These are phyloP conservation scores for Rubroboletus pulcherrimus DNA, from an alignment of 768 basidiomycete genomes.

Conservation along the genomic window DNA sequence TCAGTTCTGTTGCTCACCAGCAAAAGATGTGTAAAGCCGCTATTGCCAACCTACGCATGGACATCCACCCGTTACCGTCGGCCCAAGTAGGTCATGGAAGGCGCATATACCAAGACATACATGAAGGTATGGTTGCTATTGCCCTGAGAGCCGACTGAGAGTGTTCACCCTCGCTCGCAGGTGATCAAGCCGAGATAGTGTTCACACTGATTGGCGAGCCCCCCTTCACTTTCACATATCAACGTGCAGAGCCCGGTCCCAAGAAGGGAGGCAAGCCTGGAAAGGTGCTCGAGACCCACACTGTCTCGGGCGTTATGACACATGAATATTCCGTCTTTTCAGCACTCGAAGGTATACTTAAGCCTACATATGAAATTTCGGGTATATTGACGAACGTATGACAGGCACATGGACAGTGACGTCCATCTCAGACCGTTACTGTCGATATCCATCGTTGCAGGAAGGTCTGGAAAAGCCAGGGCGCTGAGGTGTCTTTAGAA, in stretches of 20 bases:
- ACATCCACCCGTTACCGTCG: conserved; percentile 79
- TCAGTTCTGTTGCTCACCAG: conserved; percentile 87
- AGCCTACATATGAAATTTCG: neutral
- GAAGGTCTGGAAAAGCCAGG: conserved; percentile 41
- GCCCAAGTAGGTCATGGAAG: conserved; percentile 88
- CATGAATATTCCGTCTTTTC: conserved; percentile 89
- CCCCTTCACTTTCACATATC: conserved; percentile 95
- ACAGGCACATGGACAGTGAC: conserved; percentile 90
- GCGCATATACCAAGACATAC: conserved; percentile 76
- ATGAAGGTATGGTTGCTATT: conserved; percentile 58
- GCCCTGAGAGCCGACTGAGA: neutral
- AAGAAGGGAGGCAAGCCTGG: conserved; percentile 68
- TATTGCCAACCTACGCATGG: conserved; percentile 69
- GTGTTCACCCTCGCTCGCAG: conserved; percentile 33
- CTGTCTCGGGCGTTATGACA: conserved; percentile 71
- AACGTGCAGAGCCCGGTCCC: conserved; percentile 67
- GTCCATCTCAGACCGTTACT: conserved; percentile 85
- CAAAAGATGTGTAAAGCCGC: conserved; percentile 88
- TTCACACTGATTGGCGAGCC: conserved; percentile 89
- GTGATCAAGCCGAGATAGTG: conserved; percentile 90
- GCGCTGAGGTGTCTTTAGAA: conserved; percentile 13
- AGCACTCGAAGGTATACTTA: conserved; percentile 77
- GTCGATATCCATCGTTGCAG: conserved; percentile 78
- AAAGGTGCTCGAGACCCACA: conserved; percentile 89
- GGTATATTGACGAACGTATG: conserved; percentile 1